Evolutionary conservation across 176 grass and related monocot genomes (phyloP), one percentile per base, ranked within the genome.

Genomic region (Hordeum marinum): DNA sequence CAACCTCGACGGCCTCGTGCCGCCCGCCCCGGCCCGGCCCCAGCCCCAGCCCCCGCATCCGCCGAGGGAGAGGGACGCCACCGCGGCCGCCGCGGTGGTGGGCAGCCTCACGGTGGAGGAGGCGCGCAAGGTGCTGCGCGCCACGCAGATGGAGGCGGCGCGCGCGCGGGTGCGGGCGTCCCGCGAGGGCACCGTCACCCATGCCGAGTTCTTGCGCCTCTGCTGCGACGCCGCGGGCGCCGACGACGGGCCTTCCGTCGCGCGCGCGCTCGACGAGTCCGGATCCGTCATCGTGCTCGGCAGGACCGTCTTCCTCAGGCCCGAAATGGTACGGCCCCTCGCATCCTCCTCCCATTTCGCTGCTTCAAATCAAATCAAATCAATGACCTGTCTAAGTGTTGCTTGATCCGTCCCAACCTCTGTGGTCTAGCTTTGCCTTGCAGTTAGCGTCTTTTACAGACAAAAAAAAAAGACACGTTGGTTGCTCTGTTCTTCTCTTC

Each of bases 231-330:
- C 94, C 9, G 59, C 92, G 20, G 90, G 90, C 9, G 9, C 63
- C 4, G 90, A 89, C 63, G 27, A 57, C 0, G 97, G 94, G 0
- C 55, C 84, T 20, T 76, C 89, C 88, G 88, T 99, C 54, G 97
- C 94, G 24, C 88, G 90, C 36, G 91, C 94, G 11, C 97, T 99
- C 70, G 97, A 99, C 65, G 87, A 96, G 81, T 89, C 94, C 35
- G 94, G 97, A 75, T 88, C 90, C 29, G 94, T 99, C 57, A 92
- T 99, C 59, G 97, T 96, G 2, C 90, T 96, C 68, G 92, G 92
- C 58, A 84, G 89, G 86, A 85, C 66, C 74, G 94, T 99, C 79
- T 96, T 96, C 89, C 94, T 99, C 79, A 87, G 88, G 63, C 92
- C 97, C 66, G 94, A 99, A 37, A 83, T 94, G 94, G 97, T 99